Evolutionary conservation across 306 rosid species (phyloP), one percentile per base, ranked within the genome.

Genomic region (Gynostemma pentaphyllum): DNA sequence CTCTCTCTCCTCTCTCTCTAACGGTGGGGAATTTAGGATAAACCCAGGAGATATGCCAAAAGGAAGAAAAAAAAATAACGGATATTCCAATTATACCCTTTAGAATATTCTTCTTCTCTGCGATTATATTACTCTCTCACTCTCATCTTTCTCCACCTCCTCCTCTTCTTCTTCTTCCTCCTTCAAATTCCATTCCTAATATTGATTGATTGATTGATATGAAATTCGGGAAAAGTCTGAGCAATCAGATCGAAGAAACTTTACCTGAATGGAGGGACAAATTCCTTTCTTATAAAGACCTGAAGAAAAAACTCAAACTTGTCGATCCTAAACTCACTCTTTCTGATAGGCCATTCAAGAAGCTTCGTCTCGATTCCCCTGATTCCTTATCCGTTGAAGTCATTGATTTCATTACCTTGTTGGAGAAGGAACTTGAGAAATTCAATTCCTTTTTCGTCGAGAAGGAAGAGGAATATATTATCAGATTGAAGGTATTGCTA

Each of bases 261-360:
- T 53, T 87, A 18, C 95, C 97, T 9, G 90, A 90, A 77, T 90
- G 97, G 97, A 90, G 95, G 36, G 97, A 90, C 76, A 87, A 94
- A 77, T 94, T 94, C 72, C 75, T 94, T 45, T 86, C 95, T 50
- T 94, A 94, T 75, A 94, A 94, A 79, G 97, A 94, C 18, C 80
- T 94, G 62, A 94, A 94, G 89, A 88, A 84, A 87, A 79, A 76
- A 72, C 68, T 94, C 70, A 94, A 94, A 80, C 87, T 68, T 28
- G 67, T 94, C 5, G 90, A 86, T 57, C 99, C 85, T 1, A 82
- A 76, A 23, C 44, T 27, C 50, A 49, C 45, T 10, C 77, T 75
- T 32, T 32, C 30, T 9, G 79, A 78, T 13, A 70, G 85, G 34
- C 88, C 89, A 0, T 14, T 23, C 51, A 94, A 94, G 71, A 88